These are phyloP conservation scores for Papilionanthe hybrid DNA, from an alignment of 116 monocot genomes.

Conservation along the genomic window DNA sequence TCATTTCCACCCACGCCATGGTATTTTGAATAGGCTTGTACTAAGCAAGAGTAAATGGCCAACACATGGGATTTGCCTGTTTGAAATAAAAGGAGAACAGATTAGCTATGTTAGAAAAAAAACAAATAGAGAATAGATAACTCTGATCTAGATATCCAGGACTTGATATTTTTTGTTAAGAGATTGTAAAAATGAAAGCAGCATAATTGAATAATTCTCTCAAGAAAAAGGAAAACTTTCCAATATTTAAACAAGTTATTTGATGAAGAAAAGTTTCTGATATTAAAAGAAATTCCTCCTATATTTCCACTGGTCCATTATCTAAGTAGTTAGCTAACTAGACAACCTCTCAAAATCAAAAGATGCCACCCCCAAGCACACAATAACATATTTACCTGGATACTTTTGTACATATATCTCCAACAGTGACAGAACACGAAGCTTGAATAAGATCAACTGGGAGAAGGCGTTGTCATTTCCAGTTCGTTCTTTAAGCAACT, in stretches of 20 bases:
- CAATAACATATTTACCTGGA: conserved; percentile 41
- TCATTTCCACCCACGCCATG: conserved; percentile 43
- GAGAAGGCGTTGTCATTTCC: conserved; percentile 56
- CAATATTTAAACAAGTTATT: neutral
- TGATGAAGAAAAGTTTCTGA: too few relatives aligned
- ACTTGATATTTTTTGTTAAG: neutral
- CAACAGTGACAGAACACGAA: conserved; percentile 78
- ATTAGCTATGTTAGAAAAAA: too few relatives aligned
- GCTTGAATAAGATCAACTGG: conserved; percentile 71
- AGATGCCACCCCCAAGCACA: neutral
- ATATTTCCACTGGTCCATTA: too few relatives aligned
- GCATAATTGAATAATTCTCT: neutral
- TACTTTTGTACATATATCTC: conserved; percentile 84
- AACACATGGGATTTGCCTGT: conserved; percentile 70
- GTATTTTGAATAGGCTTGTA: conserved; percentile 63
- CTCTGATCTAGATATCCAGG: too few relatives aligned
- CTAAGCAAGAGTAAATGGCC: conserved; percentile 48
- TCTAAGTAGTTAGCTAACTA: neutral
- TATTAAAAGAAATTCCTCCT: too few relatives aligned
- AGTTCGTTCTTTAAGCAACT: conserved; percentile 63
- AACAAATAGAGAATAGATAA: too few relatives aligned
- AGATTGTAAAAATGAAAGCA: neutral
- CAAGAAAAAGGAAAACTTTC: neutral
- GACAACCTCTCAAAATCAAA: neutral
- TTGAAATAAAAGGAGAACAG: neutral